Conservation (phyloP, 305 asterid genomes). For the Andrographis paniculata region DNA sequence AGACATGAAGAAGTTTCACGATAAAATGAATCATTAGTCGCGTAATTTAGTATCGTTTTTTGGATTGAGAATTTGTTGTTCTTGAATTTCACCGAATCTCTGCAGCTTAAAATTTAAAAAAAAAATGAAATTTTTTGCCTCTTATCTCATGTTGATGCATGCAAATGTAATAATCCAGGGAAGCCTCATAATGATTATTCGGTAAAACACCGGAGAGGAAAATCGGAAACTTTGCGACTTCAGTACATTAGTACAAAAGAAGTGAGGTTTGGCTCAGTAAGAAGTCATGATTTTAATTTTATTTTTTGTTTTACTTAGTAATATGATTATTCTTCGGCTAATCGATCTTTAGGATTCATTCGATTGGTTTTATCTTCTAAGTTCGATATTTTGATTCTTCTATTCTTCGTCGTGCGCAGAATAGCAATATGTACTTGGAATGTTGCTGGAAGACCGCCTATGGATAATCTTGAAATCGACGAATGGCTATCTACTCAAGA, state of each 20-base stretch:
- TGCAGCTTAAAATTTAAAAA: neutral
- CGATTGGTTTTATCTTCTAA: neutral
- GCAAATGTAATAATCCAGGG: slow-evolving; percentile 33
- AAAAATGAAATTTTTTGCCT: too few species aligned
- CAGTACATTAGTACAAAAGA: slow-evolving; percentile 84
- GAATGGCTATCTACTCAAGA: slow-evolving; percentile 85
- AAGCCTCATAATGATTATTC: slow-evolving; percentile 30
- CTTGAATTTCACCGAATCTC: neutral
- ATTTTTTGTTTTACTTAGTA: slow-evolving; percentile 4
- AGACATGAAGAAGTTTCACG: neutral
- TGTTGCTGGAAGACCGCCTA: slow-evolving; percentile 76
- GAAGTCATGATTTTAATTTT: slow-evolving; percentile 16
- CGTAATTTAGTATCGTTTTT: neutral
- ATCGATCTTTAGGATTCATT: neutral
- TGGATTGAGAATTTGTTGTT: neutral
- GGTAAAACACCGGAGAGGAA: slow-evolving; percentile 69
- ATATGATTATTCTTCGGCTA: too few species aligned
- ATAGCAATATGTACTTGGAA: slow-evolving; percentile 86
- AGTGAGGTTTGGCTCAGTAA: slow-evolving; percentile 66
- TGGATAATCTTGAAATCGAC: slow-evolving; percentile 67
- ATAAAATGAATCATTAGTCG: neutral
- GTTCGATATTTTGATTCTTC: slow-evolving; percentile 4
- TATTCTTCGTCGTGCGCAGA: slow-evolving; percentile 28
- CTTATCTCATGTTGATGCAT: slow-evolving; percentile 16
- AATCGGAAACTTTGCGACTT: slow-evolving; percentile 72